Percentiles rank a stretch among this genome's conserved stretches.
Evolutionary conservation across 345 rosid genomes (phyloP).

Genomic region (Arabis hirsuta): DNA sequence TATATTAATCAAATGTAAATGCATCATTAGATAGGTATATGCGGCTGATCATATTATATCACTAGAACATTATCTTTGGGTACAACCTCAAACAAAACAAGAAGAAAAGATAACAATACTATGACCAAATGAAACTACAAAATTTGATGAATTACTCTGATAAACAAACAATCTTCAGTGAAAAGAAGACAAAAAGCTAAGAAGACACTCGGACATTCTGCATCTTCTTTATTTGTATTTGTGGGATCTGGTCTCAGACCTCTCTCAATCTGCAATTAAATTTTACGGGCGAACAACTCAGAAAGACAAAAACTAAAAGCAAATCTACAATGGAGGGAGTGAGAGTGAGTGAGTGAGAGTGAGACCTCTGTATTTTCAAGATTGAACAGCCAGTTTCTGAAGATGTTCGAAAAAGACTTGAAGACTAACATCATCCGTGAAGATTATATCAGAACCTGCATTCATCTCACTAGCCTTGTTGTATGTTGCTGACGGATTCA

Average conservation of each 20-base stretch:
- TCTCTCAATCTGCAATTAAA: constrained; percentile 18
- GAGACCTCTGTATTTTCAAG: constrained; percentile 52
- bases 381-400: constrained; percentile 96
- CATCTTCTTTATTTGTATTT: constrained; percentile 33
- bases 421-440: constrained; percentile 96
- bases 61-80: neutral
- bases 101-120: neutral
- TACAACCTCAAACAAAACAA: neutral
- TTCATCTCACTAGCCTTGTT: constrained; percentile 73
- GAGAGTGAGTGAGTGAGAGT: neutral
- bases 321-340: neutral
- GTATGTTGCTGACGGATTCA: constrained; percentile 96
- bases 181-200: constrained; percentile 18
- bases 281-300: neutral
- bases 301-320: neutral
- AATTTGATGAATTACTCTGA: constrained; percentile 21
- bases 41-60: neutral
- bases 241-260: constrained; percentile 3
- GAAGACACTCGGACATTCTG: constrained; percentile 20
- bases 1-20: no score
- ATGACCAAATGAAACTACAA: constrained; percentile 38
- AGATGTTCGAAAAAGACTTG: constrained; percentile 97
- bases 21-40: no score
- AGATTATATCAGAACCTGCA: constrained; percentile 83
- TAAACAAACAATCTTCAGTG: constrained; percentile 9